A percentile compares a stretch with the other conserved stretches of the same genome.
Evolutionary conservation across 148 eudicot species (phyloP).

Genomic region (Camellia granthamiana): DNA sequence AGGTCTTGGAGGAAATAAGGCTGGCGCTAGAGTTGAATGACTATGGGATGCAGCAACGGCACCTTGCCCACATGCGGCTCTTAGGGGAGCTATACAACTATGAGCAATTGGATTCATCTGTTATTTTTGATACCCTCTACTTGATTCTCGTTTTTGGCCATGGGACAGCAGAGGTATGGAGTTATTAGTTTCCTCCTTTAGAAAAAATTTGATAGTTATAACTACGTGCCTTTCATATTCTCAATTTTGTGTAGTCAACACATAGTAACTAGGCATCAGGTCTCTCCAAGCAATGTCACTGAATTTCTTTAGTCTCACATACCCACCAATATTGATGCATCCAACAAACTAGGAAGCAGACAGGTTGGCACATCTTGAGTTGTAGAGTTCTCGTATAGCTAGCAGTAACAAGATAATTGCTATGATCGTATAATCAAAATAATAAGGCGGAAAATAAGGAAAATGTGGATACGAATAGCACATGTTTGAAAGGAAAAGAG

Average conservation of each 20-base stretch:
- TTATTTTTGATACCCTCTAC: constrained; percentile 89
- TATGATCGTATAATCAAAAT: background rate
- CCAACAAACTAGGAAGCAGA: background rate
- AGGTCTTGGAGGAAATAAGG: constrained; percentile 96
- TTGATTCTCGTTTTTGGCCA: constrained; percentile 87
- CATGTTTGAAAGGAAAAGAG: too few species aligned
- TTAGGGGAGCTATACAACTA: constrained; percentile 94
- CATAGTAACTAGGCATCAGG: background rate
- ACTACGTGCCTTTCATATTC: background rate
- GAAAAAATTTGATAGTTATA: background rate
- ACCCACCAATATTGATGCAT: background rate
- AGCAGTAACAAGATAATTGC: too few species aligned
- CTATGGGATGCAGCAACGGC: constrained; percentile 88
- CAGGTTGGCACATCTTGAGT: background rate
- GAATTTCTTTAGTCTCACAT: background rate
- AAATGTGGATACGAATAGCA: too few species aligned
- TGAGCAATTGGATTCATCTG: constrained; percentile 92
- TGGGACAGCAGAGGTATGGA: constrained; percentile 80
- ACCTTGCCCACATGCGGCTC: constrained; percentile 94
- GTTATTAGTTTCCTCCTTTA: constrained; percentile 3
- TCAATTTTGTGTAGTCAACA: background rate
- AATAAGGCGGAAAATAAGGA: too few species aligned
- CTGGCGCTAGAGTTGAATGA: constrained; percentile 87
- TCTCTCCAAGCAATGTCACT: background rate
- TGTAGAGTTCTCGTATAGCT: background rate